Evolutionary conservation across 805 yeast species (phyloP), one percentile per base, ranked within the genome.

Genomic region (Metschnikowia gelsemii): DNA sequence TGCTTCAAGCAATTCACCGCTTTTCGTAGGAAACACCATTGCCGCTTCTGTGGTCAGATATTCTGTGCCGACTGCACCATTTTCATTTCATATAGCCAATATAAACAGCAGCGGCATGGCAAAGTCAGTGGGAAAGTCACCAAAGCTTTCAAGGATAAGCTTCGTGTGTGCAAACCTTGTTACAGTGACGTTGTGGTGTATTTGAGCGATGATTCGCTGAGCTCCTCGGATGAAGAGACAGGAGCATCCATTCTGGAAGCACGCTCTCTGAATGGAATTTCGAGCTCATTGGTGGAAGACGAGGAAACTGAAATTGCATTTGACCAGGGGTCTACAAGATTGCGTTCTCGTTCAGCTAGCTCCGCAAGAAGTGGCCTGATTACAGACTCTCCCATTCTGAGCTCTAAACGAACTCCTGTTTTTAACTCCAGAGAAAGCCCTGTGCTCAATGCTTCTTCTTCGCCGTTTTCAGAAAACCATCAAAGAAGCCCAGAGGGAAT

Each of bases 1-100:
- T 91, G 98, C 61, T 87, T 84, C 42, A 75, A 80, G 40, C 78
- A 79, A 3, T 91, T 91, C 57, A 78, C 85, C 1, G 84, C 97
- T 0, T 90, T 89, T 64, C 69, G 96, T 59, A 72, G 99, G 51
- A 85, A 87, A 50, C 99, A 91, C 59, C 99, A 91, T 62, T 91
- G 99, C 57, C 70, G 99, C 40, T 81, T 91, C 25, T 91, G 99
- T 64, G 99, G 99, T 2, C 96, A 90, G 61, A 90, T 91, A 35
- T 91, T 90, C 57, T 91, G 99, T 62, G 75, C 84, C 32, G 72
- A 75, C 8, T 91, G 99, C 61, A 87, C 96, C 0, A 65, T 77
- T 2, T 76, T 88, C 52, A 68, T 54, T 66, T 87, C 54, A 56
- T 84, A 45, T 87, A 93, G 35, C 26, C 70, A 68, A 45, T 72